Evolutionary conservation across 352 stramenopile genomes (phyloP).

Genomic region (Phytophthora aleatoria): DNA sequence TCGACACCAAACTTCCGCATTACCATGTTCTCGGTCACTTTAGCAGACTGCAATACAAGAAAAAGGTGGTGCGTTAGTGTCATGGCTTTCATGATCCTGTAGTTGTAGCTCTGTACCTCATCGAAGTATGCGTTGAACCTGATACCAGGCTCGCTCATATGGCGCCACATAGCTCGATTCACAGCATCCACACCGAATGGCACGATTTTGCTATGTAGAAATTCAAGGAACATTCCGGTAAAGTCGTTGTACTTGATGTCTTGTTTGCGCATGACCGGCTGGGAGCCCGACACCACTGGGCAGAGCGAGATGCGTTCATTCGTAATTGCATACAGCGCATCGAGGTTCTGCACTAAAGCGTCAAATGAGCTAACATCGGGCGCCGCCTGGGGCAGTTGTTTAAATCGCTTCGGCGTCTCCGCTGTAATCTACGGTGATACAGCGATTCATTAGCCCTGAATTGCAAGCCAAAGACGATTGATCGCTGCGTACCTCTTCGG

Average conservation of each 20-base stretch:
- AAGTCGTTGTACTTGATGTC: constrained; percentile 40
- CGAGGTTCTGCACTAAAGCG: constrained; percentile 13
- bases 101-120: constrained; percentile 10
- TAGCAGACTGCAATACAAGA: constrained; percentile 15
- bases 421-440: constrained; percentile 7
- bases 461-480: neutral
- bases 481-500: constrained; percentile 23
- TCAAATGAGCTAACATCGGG: constrained; percentile 2
- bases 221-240: constrained; percentile 34
- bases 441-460: neutral
- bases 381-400: neutral
- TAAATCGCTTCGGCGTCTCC: constrained; percentile 14
- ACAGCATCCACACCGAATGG: constrained; percentile 31
- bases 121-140: constrained; percentile 38
- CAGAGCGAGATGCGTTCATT: constrained; percentile 13
- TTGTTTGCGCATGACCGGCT: constrained; percentile 15
- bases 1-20: constrained; percentile 39
- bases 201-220: constrained; percentile 32
- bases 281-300: constrained; percentile 5
- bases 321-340: constrained; percentile 15
- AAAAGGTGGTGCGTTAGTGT: neutral
- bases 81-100: neutral
- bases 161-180: constrained; percentile 26
- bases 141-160: constrained; percentile 24
- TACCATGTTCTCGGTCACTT: constrained; percentile 24